Percentiles rank a stretch among this genome's conserved stretches.
Evolutionary conservation across 2,329 filamentous ascomycete genomes (phyloP).

Genomic region (Alternaria arborescens): DNA sequence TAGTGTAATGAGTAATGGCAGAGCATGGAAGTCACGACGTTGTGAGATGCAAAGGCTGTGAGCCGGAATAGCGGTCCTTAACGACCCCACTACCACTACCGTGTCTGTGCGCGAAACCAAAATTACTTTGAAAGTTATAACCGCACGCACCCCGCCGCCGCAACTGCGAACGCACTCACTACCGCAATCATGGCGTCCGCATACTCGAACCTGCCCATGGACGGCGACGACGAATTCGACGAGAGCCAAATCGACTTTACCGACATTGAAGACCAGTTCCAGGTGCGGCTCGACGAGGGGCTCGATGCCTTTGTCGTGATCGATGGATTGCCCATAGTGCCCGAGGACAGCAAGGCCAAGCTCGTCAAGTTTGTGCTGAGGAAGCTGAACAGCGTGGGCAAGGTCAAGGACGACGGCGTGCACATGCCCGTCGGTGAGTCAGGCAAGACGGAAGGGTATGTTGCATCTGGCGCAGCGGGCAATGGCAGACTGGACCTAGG

Average conservation of each 20-base stretch:
- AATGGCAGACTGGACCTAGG: background rate
- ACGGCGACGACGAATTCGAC: slow-evolving; percentile 85
- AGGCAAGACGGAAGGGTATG: slow-evolving; percentile 85
- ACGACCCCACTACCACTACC: slow-evolving; percentile 10
- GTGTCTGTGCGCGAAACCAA: slow-evolving; percentile 13
- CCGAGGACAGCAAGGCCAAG: slow-evolving; percentile 89
- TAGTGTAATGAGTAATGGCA: slow-evolving; percentile 27
- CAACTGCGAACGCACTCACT: slow-evolving; percentile 26
- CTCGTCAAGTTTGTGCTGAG: slow-evolving; percentile 95
- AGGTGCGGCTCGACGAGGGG: slow-evolving; percentile 94
- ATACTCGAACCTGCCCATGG: slow-evolving; percentile 85
- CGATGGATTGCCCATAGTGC: slow-evolving; percentile 90
- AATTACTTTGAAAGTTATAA: slow-evolving; percentile 12
- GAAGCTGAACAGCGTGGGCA: slow-evolving; percentile 87
- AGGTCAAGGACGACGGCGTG: slow-evolving; percentile 83
- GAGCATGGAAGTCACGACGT: background rate
- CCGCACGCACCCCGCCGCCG: slow-evolving; percentile 20
- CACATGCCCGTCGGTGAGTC: slow-evolving; percentile 93
- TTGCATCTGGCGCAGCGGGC: slow-evolving; percentile 23
- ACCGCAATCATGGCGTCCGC: slow-evolving; percentile 81
- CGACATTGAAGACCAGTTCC: slow-evolving; percentile 91
- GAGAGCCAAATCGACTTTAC: slow-evolving; percentile 95
- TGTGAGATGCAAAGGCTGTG: background rate
- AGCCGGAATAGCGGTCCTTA: background rate
- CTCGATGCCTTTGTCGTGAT: slow-evolving; percentile 96